Percentiles rank a stretch among this genome's conserved stretches.
These are phyloP conservation scores for Gastrodia elata DNA, from an alignment of 106 monocot species.

Conservation along the genomic window DNA sequence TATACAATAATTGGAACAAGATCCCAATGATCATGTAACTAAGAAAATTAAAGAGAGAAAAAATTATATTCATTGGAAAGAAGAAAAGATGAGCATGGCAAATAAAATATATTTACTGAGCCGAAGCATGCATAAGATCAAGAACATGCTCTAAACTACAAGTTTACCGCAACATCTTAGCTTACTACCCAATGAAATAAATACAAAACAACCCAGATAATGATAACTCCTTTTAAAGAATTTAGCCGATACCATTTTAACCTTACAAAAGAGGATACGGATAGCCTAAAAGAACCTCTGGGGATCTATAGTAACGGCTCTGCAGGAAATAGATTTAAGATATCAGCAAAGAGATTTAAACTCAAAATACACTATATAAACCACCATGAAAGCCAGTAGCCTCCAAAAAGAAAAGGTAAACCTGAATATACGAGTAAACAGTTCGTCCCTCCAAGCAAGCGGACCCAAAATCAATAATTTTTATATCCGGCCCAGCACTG, in stretches of 20 bases:
- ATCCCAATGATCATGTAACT: not conserved
- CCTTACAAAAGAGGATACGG: constrained; percentile 73
- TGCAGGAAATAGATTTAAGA: constrained; percentile 21
- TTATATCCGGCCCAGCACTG: constrained; percentile 73
- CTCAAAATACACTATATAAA: not conserved
- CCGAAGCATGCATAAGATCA: not conserved
- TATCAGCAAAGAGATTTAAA: not conserved
- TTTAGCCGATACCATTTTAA: not conserved
- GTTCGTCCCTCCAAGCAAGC: constrained; percentile 82
- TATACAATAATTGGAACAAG: not conserved
- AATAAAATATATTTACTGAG: not conserved
- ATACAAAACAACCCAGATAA: not conserved
- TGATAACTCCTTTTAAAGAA: not conserved
- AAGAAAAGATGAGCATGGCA: not conserved
- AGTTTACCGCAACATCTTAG: not conserved
- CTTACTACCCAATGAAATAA: not conserved
- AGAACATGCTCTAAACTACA: not conserved
- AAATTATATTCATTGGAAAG: not conserved
- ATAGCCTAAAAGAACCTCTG: constrained; percentile 90
- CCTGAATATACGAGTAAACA: constrained; percentile 98
- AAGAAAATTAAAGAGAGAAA: not conserved
- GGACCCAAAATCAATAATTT: constrained; percentile 98
- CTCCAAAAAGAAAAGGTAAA: constrained; percentile 6
- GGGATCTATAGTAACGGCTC: constrained; percentile 99
- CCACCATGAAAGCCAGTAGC: not conserved